phyloP scores from a whole-genome alignment of 768 basidiomycete species.

The Termitomyces eurrhizus region DNA sequence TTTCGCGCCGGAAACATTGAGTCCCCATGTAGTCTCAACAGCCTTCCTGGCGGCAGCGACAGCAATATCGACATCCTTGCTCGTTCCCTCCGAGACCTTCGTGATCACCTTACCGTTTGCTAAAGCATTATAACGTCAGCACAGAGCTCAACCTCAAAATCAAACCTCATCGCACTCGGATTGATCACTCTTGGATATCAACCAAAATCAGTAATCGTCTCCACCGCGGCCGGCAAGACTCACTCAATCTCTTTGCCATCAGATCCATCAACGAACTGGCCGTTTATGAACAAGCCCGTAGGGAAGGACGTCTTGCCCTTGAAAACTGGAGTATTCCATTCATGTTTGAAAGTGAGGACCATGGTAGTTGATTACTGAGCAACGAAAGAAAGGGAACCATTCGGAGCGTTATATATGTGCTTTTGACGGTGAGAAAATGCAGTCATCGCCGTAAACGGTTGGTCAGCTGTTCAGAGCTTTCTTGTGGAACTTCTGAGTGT shows the following conservation, averaged over 20 bases:
- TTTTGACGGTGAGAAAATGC: not conserved
- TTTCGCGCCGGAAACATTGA: slow-evolving; percentile 35
- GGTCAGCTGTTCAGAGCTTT: slow-evolving; percentile 4
- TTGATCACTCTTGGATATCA: slow-evolving; percentile 46
- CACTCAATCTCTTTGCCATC: slow-evolving; percentile 59
- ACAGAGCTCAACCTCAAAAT: not conserved
- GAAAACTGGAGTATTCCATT: slow-evolving; percentile 49
- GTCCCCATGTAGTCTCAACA: slow-evolving; percentile 40
- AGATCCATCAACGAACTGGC: slow-evolving; percentile 57
- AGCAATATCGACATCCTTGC: slow-evolving; percentile 73
- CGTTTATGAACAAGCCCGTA: slow-evolving; percentile 74
- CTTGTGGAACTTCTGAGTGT: not conserved
- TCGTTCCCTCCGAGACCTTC: slow-evolving; percentile 51
- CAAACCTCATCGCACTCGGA: slow-evolving; percentile 30
- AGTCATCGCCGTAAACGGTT: not conserved
- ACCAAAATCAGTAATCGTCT: not conserved
- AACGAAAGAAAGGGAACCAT: not conserved
- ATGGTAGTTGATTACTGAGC: slow-evolving; percentile 18
- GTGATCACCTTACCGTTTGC: slow-evolving; percentile 62
- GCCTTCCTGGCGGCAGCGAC: slow-evolving; percentile 57
- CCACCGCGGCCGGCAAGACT: slow-evolving; percentile 18
- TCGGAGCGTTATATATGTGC: not conserved
- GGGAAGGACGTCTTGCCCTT: slow-evolving; percentile 55
- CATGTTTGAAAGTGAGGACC: slow-evolving; percentile 37
- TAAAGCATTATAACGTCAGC: slow-evolving; percentile 21